Percentiles rank a stretch among this genome's conserved stretches.
Evolutionary conservation across 306 rosid species (phyloP).

Genomic region (Lathyrus tuberosus): DNA sequence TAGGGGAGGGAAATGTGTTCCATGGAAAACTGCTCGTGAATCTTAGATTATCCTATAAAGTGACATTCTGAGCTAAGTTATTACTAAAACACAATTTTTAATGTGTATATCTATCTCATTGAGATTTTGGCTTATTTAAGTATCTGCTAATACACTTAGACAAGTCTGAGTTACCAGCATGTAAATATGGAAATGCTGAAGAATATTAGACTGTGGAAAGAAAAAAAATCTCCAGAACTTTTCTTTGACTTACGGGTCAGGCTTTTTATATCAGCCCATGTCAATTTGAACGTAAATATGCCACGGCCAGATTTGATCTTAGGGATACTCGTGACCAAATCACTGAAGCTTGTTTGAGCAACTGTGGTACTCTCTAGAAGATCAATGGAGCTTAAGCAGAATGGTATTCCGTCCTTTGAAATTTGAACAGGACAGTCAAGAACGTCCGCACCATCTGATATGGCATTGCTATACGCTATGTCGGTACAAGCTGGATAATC

Average conservation of each 20-base stretch:
- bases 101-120: conserved; percentile 15
- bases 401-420: conserved; percentile 72
- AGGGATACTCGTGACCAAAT: conserved; percentile 44
- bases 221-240: conserved; percentile 33
- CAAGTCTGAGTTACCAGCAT: conserved; percentile 22
- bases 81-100: conserved; percentile 5
- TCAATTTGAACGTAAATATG: conserved; percentile 71
- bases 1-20: neutral
- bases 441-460: conserved; percentile 74
- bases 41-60: conserved; percentile 14
- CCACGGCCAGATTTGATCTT: conserved; percentile 59
- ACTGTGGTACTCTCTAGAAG: conserved; percentile 70
- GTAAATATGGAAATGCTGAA: conserved; percentile 29
- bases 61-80: neutral
- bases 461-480: conserved; percentile 63
- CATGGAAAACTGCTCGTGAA: conserved; percentile 29
- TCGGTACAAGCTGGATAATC: conserved; percentile 79
- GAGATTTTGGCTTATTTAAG: conserved; percentile 25
- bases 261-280: conserved; percentile 62
- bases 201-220: conserved; percentile 2
- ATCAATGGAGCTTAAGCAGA: conserved; percentile 75
- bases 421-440: conserved; percentile 92
- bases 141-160: conserved; percentile 14
- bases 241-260: conserved; percentile 67
- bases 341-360: conserved; percentile 53